Evolutionary conservation across 2,329 filamentous ascomycete species (phyloP), one percentile per base, ranked within the genome.

Genomic region (Aciculosporium take): DNA sequence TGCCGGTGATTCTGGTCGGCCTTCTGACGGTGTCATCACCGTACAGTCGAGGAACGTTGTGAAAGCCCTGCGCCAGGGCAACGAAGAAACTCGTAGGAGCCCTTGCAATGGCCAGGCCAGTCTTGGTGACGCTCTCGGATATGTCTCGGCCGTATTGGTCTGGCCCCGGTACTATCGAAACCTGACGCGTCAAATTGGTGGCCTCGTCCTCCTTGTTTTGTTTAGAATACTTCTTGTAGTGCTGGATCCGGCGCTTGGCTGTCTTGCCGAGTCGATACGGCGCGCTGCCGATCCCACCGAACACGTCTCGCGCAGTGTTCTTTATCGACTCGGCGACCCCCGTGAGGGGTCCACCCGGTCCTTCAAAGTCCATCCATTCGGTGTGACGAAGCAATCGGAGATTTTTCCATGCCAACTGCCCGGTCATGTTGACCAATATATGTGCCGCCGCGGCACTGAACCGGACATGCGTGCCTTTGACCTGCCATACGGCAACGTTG

Each of bases 311-410:
- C 3, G 79, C 54, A 0, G 73, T 74, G 3, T 68, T 67, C n/a
- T 73, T 66, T 4, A 84, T 49, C 0, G 78, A 79, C 9, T 74
- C 73, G 27, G 74, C 73, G 4, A 73, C 62, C 3, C 80, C 81
- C 0, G 79, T 82, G 10, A 86, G 63, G 0, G 81, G 81, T 53
- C 85, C 81, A 0, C 81, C 81, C 0, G 81, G 80, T 0, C 82
- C 82, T 48, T 82, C 79, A 50, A 84, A 85, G 50, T 85, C 81
- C 49, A 84, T 83, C 79, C 81, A 86, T 50, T 84, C 79, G 39
- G 71, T 74, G 50, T 82, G 78, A 7, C 81, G 67, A 7, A 83
- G 52, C 0, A 85, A 64, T 10, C 73, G 69, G 36, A 86, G 58
- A 44, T 76, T 72, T 42, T 70, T 72, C 72, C 78, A 84, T 20